These are phyloP conservation scores for Bipolaris bicolor DNA, from an alignment of 2,329 filamentous ascomycete species.

Conservation along the genomic window DNA sequence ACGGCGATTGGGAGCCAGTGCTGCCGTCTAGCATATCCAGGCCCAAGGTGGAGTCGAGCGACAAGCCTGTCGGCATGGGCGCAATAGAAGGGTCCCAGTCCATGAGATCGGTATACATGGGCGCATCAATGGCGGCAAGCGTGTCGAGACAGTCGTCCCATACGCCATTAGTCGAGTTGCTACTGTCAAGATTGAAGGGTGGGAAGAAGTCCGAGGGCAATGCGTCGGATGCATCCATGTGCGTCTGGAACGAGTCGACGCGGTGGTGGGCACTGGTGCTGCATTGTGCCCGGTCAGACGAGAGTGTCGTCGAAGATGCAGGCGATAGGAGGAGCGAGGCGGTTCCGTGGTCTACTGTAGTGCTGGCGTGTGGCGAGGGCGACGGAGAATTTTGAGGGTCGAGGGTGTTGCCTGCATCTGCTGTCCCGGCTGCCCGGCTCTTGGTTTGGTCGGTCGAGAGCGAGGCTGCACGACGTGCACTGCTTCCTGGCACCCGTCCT, in stretches of 20 bases:
- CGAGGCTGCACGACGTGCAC: not conserved
- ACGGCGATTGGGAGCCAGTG: conserved; percentile 1
- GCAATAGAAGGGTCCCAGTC: conserved; percentile 5
- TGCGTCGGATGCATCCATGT: not conserved
- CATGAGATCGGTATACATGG: conserved; percentile 8
- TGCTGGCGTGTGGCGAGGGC: not conserved
- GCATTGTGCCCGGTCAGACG: not conserved
- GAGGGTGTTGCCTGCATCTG: not conserved
- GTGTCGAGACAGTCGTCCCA: conserved; percentile 12
- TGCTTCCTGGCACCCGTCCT: conserved; percentile 11
- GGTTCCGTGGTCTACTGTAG: not conserved
- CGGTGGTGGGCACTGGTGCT: not conserved
- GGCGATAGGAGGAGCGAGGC: conserved; percentile 1
- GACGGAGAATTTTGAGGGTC: not conserved
- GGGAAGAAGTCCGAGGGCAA: not conserved
- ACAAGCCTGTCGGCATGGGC: not conserved
- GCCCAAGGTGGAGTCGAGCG: not conserved
- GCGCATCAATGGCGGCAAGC: conserved; percentile 2
- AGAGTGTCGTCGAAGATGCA: not conserved
- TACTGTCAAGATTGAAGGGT: not conserved
- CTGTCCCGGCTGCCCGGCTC: conserved; percentile 1
- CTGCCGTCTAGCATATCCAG: not conserved
- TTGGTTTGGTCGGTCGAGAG: not conserved
- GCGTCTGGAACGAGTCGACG: conserved; percentile 6
- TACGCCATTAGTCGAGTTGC: not conserved